Conservation (phyloP, 1,284 basidiomycete genomes). For the Inonotus hispidus region DNA sequence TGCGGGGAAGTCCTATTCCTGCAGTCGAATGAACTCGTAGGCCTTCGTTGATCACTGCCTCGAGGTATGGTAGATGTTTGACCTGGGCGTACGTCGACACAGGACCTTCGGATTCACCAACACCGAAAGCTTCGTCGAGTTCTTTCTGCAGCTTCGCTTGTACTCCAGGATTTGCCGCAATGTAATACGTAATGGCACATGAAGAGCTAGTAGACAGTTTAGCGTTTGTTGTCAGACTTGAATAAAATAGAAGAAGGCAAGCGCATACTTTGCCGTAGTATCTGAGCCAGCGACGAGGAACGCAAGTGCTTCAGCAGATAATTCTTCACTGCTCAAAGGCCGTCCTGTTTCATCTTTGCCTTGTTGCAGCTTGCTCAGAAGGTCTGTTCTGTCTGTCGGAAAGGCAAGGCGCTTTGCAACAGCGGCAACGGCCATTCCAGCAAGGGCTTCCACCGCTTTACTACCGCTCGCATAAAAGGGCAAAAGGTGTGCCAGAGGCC, state of each 20-base stretch:
- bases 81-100: constrained; percentile 54
- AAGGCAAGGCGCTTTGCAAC: constrained; percentile 15
- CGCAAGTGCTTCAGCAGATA: constrained; percentile 45
- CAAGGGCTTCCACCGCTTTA: constrained; percentile 25
- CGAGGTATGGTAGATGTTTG: constrained; percentile 69
- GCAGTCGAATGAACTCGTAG: constrained; percentile 80
- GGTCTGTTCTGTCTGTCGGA: constrained; percentile 15
- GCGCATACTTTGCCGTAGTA: constrained; percentile 75
- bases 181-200: constrained; percentile 81
- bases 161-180: constrained; percentile 60
- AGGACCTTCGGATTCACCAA: constrained; percentile 43
- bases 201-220: constrained; percentile 64
- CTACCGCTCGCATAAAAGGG: constrained; percentile 77
- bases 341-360: constrained; percentile 43
- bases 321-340: constrained; percentile 40
- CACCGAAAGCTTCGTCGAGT: constrained; percentile 68
- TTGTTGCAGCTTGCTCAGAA: constrained; percentile 21
- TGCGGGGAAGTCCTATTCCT: constrained; percentile 76
- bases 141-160: constrained; percentile 75
- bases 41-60: constrained; percentile 80
- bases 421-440: constrained; percentile 78
- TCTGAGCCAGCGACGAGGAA: constrained; percentile 43
- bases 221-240: too few species aligned
- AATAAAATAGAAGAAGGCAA: not conserved
- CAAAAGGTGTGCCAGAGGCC: constrained; percentile 55